These are phyloP conservation scores for Articulospora tetracladia DNA, from an alignment of 495 filamentous ascomycete genomes.

Conservation along the genomic window DNA sequence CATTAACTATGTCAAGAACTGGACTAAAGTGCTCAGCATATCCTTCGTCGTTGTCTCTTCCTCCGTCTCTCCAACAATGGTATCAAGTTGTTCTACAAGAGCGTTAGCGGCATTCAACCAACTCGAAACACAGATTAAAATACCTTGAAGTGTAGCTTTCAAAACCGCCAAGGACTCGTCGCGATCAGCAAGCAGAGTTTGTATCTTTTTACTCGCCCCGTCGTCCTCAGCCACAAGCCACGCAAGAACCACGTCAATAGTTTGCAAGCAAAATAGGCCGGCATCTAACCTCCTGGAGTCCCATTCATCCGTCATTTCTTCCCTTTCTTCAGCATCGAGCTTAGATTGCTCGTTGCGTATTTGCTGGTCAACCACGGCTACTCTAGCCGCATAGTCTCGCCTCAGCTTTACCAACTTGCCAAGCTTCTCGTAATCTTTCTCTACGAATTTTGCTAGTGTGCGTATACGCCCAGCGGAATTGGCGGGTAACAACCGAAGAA, in stretches of 20 bases:
- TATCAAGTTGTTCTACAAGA: slow-evolving; percentile 40
- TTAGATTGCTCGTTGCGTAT: slow-evolving; percentile 54
- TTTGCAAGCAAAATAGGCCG: slow-evolving; percentile 81
- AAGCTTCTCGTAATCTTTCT: slow-evolving; percentile 88
- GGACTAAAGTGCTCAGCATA: slow-evolving; percentile 62
- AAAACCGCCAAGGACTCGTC: slow-evolving; percentile 63
- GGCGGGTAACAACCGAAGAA: slow-evolving; percentile 75
- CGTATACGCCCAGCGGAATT: slow-evolving; percentile 79
- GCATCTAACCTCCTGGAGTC: slow-evolving; percentile 81
- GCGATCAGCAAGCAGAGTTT: slow-evolving; percentile 57
- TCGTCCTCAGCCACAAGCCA: slow-evolving; percentile 93
- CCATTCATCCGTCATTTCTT: slow-evolving; percentile 72
- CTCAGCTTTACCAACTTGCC: slow-evolving; percentile 65
- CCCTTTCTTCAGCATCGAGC: slow-evolving; percentile 48
- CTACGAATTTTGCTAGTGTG: slow-evolving; percentile 89
- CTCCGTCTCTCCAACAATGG: slow-evolving; percentile 52
- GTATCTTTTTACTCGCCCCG: slow-evolving; percentile 66
- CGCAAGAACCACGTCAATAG: slow-evolving; percentile 80
- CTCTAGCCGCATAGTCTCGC: slow-evolving; percentile 61
- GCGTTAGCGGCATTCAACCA: slow-evolving; percentile 23
- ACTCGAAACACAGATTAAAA: slow-evolving; percentile 11
- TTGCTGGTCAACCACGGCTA: slow-evolving; percentile 61
- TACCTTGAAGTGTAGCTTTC: slow-evolving; percentile 65
- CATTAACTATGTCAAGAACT: slow-evolving; percentile 40
- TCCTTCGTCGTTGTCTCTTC: slow-evolving; percentile 58